A percentile compares a stretch with the other conserved stretches of the same genome.
Evolutionary conservation across 768 basidiomycete genomes (phyloP).

Genomic region (Leccinum olivaceopallidum): DNA sequence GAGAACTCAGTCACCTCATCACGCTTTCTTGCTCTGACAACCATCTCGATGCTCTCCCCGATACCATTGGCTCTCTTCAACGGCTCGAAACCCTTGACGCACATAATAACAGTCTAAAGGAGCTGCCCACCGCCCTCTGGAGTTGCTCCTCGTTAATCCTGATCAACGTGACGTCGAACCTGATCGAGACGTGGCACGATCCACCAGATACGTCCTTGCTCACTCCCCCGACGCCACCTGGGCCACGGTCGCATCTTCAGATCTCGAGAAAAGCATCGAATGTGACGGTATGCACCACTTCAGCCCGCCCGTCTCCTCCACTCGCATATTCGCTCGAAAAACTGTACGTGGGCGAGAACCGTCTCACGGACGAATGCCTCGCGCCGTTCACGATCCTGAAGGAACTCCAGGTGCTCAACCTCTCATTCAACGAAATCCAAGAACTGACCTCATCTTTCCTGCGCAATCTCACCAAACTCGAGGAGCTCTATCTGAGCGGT

Average conservation of each 20-base stretch:
- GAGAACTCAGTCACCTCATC: constrained; percentile 68
- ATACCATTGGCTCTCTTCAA: constrained; percentile 72
- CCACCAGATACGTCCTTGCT: constrained; percentile 45
- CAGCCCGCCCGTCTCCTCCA: constrained; percentile 44
- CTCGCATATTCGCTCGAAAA: constrained; percentile 72
- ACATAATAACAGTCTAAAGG: constrained; percentile 86
- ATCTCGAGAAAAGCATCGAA: constrained; percentile 37
- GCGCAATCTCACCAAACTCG: constrained; percentile 63
- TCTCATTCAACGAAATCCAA: constrained; percentile 94
- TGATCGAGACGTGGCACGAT: constrained; percentile 71
- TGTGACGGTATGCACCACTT: constrained; percentile 30
- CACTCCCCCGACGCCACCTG: constrained; percentile 15
- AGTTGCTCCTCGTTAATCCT: constrained; percentile 67
- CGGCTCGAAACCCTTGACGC: constrained; percentile 78
- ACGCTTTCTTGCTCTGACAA: constrained; percentile 91
- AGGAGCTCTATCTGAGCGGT: constrained; percentile 91
- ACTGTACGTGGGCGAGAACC: constrained; percentile 90
- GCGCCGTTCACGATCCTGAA: constrained; percentile 72
- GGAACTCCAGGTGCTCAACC: constrained; percentile 79
- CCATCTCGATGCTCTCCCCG: constrained; percentile 72
- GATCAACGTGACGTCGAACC: constrained; percentile 89
- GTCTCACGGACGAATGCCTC: constrained; percentile 76
- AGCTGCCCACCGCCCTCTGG: constrained; percentile 81
- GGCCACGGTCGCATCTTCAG: constrained; percentile 20
- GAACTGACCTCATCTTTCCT: constrained; percentile 83